Conservation (phyloP, 2,329 filamentous ascomycete genomes). For the Hypocreales sp. region DNA sequence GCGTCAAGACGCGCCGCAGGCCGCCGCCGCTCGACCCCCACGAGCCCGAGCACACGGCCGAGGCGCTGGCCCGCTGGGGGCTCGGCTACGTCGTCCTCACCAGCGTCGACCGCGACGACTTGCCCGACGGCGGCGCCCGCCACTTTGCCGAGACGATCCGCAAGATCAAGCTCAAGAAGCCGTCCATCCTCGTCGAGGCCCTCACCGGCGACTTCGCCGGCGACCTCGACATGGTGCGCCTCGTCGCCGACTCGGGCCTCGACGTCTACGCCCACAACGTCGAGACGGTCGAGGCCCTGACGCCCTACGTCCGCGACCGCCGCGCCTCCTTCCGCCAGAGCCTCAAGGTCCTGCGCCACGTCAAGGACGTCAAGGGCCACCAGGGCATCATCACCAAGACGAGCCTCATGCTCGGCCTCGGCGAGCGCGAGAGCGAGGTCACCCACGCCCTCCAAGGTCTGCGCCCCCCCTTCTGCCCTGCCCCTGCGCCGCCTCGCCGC, state of each 20-base stretch:
- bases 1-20: constrained; percentile 72
- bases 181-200: constrained; percentile 65
- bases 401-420: constrained; percentile 89
- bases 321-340: constrained; percentile 82
- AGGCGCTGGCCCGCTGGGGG: constrained; percentile 85
- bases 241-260: constrained; percentile 75
- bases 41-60: constrained; percentile 92
- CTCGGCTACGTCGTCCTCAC: constrained; percentile 93
- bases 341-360: constrained; percentile 61
- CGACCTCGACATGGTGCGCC: constrained; percentile 69
- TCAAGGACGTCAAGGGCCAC: constrained; percentile 55
- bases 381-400: constrained; percentile 91
- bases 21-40: constrained; percentile 78
- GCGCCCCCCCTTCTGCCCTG: constrained; percentile 5
- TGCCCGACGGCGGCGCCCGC: constrained; percentile 71
- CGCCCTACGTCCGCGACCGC: constrained; percentile 78
- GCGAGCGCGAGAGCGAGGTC: constrained; percentile 79
- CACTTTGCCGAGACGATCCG: constrained; percentile 92
- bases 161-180: constrained; percentile 77
- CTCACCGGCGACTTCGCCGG: constrained; percentile 80
- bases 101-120: constrained; percentile 82
- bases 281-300: constrained; percentile 84
- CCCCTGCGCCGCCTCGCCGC: too few species aligned
- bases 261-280: constrained; percentile 97
- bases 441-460: constrained; percentile 59